phyloP scores from a whole-genome alignment of 2,329 filamentous ascomycete genomes.

The Fusarium cicatricum region DNA sequence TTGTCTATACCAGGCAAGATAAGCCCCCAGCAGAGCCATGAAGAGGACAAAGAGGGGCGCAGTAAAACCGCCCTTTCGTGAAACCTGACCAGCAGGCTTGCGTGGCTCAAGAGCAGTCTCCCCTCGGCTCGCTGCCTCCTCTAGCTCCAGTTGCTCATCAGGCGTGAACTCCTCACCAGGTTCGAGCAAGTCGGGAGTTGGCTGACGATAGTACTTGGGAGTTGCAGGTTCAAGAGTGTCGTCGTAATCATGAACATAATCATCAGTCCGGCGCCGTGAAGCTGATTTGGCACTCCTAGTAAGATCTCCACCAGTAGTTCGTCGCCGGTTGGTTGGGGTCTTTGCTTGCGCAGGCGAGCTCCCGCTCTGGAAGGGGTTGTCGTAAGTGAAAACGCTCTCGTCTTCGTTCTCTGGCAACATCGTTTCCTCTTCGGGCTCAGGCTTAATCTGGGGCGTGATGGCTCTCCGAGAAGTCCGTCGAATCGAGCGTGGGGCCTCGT shows the following conservation, averaged over 20 bases:
- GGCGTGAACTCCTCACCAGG: conserved; percentile 93
- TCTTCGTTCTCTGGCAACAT: conserved; percentile 52
- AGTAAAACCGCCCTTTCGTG: conserved; percentile 59
- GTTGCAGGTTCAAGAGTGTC: conserved; percentile 44
- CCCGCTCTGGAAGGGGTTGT: conserved; percentile 92
- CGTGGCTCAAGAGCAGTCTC: conserved; percentile 55
- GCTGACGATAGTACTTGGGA: conserved; percentile 39
- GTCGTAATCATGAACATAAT: conserved; percentile 42
- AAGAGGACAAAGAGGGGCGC: conserved; percentile 77
- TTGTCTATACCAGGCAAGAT: conserved; percentile 86
- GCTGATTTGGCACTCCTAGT: conserved; percentile 52
- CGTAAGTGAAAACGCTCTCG: conserved; percentile 77
- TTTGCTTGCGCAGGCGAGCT: conserved; percentile 69
- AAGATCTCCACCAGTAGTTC: conserved; percentile 55
- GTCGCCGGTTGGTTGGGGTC: conserved; percentile 59
- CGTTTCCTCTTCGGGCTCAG: conserved; percentile 56
- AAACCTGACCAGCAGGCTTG: conserved; percentile 48
- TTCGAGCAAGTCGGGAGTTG: conserved; percentile 59
- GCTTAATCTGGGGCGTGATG: conserved; percentile 61
- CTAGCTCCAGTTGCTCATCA: conserved; percentile 83
- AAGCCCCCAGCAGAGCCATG: conserved; percentile 73
- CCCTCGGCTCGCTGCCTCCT: conserved; percentile 69
- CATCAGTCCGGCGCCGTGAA: conserved; percentile 55
- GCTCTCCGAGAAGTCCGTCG: conserved; percentile 60
- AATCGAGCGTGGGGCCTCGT: conserved; percentile 50